Evolutionary conservation across 129 eudicot species (phyloP), one percentile per base, ranked within the genome.

Genomic region (Deinandra increscens): DNA sequence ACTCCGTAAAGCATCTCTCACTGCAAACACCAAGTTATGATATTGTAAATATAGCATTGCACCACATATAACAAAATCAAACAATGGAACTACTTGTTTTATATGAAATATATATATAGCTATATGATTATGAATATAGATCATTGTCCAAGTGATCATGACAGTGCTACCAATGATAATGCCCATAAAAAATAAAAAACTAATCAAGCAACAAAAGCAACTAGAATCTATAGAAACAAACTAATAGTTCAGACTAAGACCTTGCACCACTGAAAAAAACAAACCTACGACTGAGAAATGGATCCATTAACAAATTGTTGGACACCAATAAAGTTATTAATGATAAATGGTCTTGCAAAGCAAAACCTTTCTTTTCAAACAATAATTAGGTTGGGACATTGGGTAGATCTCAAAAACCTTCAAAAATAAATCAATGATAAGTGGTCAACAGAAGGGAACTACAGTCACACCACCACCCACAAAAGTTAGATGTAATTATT

Each of bases 1-100:
- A 41, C 76, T 71, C 38, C 89, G 85, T 66, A 87, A 49, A 63
- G 70, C 75, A 75, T 94, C 99, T 73, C 92, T 85, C 78, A 85
- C 97, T 94, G 79, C 53, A 72, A 15, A 63, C 42, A 83, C 62
- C 71, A 60, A 80, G 68, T 38, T 73, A 34, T 48, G 48, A 6
- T 51, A 12, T 60, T 48, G 56, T 76, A 46, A 76, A 69, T 69
- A 36, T 60, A 41, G 55, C 45, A 38, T 37, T 12, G 20, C 31
- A 76, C 48, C 36, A 10, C 38, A 22, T 26, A 4, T 20, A 64
- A 17, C 44, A 15, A 38, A n/a, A 43, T 29, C 37, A 54, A 42
- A 34, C 17, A 23, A 44, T 3, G 7, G 29, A 1, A 41, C 44
- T 43, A 41, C 1, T 26, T 26, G 31, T 26, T 29, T 12, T 36